Base-by-base conservation (phyloP, 345 rosid genomes). In the Reutealis trisperma region DNA sequence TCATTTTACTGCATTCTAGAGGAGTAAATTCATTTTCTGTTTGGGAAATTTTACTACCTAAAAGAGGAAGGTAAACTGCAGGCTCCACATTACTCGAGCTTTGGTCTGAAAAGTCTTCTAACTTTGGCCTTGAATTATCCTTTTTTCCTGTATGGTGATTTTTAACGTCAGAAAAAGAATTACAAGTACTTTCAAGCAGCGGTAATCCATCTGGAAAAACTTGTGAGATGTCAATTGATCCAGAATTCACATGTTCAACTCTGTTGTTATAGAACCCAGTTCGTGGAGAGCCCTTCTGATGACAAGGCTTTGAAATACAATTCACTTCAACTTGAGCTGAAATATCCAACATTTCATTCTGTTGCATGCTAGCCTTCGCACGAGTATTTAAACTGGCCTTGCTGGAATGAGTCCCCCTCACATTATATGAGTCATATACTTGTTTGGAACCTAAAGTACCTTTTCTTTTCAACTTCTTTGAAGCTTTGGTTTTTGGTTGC, bases 401-500 rank as follows among this genome's bases (percentile, higher is more conserved):
- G 82, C 60, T 83, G 63, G 73, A n/a, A 77, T 76, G 73, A 61
- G 72, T 51, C n/a, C 68, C 82, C 84, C 75, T 78, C 72, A 69
- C 73, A 51, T 77, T 47, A 77, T 54, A 70, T 70, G 45, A 54
- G 67, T 66, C 61, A 62, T 62, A 55, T 51, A 80, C 80, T 30
- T 76, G 83, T 70, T 83, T 86, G 18, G 80, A 83, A 72, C 67
- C 80, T 32, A 71, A 72, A 75, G 60, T 32, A 67, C 30, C 77
- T 64, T 83, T 85, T 58, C 79, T 72, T 78, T 84, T 86, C 75
- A 54, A 71, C 83, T 84, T 87, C 78, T 79, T 78, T 12, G 61
- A 54, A 73, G 49, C 74, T 76, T 81, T 80, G 49, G 69, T 54
- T 74, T 84, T 86, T 18, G 42, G 41, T 71, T 67, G 79, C 57